Evolutionary conservation across 2,329 filamentous ascomycete species (phyloP).

Genomic region (Hypoxylon sp.): DNA sequence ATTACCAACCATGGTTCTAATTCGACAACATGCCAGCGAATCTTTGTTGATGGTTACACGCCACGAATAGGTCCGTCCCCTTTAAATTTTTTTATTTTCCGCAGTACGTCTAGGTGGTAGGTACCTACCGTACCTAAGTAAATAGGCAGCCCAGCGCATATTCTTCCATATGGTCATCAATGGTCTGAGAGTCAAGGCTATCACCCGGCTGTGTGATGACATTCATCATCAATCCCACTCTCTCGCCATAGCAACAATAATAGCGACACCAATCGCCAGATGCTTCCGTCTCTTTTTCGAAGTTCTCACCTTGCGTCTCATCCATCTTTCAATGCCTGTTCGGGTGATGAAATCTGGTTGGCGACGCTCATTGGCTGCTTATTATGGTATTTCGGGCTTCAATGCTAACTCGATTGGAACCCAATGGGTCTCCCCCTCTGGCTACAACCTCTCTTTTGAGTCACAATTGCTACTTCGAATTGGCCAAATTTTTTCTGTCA

Average conservation of each 20-base stretch:
- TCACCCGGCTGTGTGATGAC: conserved; percentile 22
- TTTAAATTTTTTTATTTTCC: conserved; percentile 22
- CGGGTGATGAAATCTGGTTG: conserved; percentile 35
- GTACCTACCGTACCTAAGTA: background rate
- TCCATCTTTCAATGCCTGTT: conserved; percentile 28
- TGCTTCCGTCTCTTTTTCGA: conserved; percentile 17
- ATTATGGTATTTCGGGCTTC: conserved; percentile 45
- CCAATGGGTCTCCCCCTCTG: conserved; percentile 38
- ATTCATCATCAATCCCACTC: conserved; percentile 42
- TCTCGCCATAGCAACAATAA: conserved; percentile 41
- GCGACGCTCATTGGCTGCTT: conserved; percentile 34
- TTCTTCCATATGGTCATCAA: conserved; percentile 32
- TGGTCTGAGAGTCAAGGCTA: conserved; percentile 23
- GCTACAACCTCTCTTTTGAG: conserved; percentile 30
- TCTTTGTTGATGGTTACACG: conserved; percentile 29
- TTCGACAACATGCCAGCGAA: conserved; percentile 35
- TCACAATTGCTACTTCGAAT: conserved; percentile 43
- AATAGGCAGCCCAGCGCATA: conserved; percentile 41
- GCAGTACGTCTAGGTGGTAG: conserved; percentile 19
- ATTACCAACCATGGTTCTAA: conserved; percentile 33
- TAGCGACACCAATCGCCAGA: conserved; percentile 29
- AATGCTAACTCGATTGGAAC: conserved; percentile 46
- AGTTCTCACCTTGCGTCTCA: conserved; percentile 34
- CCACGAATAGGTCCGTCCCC: conserved; percentile 34
- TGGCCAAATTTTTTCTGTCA: conserved; percentile 29